Percentiles rank a stretch among this genome's conserved stretches.
Conservation (phyloP, 208 protist species). For the Porcisia deanei region DNA sequence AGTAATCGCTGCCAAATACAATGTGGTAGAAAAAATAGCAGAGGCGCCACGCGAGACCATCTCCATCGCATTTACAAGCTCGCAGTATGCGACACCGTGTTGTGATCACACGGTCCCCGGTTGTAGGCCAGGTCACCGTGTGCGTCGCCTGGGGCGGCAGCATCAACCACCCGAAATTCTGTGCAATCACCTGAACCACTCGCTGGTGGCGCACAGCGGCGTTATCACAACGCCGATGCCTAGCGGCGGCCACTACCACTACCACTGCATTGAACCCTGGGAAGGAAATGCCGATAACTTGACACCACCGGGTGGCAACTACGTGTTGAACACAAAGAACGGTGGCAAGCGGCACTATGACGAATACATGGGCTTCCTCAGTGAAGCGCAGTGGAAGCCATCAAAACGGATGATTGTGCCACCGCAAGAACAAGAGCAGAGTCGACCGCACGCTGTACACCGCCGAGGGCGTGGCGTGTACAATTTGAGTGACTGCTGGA, state of each 20-base stretch:
- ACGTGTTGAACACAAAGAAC: constrained; percentile 61
- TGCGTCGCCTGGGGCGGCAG: constrained; percentile 40
- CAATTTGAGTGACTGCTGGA: constrained; percentile 25
- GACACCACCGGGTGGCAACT: constrained; percentile 34
- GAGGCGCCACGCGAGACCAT: constrained; percentile 46
- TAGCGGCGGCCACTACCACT: neutral
- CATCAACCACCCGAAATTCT: constrained; percentile 47
- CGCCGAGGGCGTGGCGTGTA: constrained; percentile 34
- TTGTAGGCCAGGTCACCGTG: constrained; percentile 57
- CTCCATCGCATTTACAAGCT: constrained; percentile 66
- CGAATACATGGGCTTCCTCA: constrained; percentile 33
- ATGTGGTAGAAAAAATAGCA: neutral
- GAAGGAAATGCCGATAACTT: constrained; percentile 17
- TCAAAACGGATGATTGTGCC: constrained; percentile 28
- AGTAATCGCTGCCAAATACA: neutral
- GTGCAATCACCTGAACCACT: constrained; percentile 41
- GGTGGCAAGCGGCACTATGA: constrained; percentile 79
- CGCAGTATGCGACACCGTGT: constrained; percentile 70
- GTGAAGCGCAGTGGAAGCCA: constrained; percentile 37
- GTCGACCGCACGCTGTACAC: neutral
- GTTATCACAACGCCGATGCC: constrained; percentile 1
- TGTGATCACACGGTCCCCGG: constrained; percentile 70
- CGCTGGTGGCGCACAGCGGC: constrained; percentile 41
- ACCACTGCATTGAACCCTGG: constrained; percentile 8
- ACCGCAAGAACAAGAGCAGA: constrained; percentile 12